Percentiles rank a stretch among this genome's conserved stretches.
Evolutionary conservation across 2,329 filamentous ascomycete genomes (phyloP).

Genomic region (Salinomyces thailandicus): DNA sequence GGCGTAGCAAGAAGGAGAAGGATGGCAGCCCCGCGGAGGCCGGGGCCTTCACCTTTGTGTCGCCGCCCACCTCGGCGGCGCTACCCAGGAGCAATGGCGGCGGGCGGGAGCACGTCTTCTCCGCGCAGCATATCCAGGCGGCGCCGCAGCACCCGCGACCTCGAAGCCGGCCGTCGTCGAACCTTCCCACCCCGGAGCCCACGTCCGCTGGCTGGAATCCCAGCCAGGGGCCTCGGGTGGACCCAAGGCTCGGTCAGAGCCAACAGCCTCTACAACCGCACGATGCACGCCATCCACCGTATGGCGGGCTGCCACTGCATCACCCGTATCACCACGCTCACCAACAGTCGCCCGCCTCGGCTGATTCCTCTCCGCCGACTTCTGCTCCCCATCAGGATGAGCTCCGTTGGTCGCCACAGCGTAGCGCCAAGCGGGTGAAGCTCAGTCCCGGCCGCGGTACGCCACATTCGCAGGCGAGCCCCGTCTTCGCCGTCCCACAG

Average conservation of each 20-base stretch:
- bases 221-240: conserved; percentile 13
- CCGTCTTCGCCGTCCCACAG: conserved; percentile 19
- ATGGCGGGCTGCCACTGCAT: background rate
- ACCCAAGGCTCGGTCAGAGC: conserved; percentile 8
- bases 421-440: conserved; percentile 27
- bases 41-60: conserved; percentile 22
- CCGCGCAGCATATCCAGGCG: conserved; percentile 22
- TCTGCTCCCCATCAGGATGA: conserved; percentile 14
- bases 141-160: conserved; percentile 12
- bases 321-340: background rate
- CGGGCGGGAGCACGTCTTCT: conserved; percentile 24
- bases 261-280: conserved; percentile 1
- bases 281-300: background rate
- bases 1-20: conserved; percentile 48
- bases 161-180: conserved; percentile 10
- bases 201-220: conserved; percentile 10
- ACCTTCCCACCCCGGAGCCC: conserved; percentile 12
- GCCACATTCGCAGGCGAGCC: conserved; percentile 9
- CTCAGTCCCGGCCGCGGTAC: conserved; percentile 18
- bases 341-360: conserved; percentile 5
- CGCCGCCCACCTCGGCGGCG: conserved; percentile 9
- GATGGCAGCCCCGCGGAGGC: conserved; percentile 20
- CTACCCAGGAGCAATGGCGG: conserved; percentile 5
- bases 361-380: conserved; percentile 10
- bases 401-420: conserved; percentile 26